A percentile compares a stretch with the other conserved stretches of the same genome.
Evolutionary conservation across 495 filamentous ascomycete genomes (phyloP).

Genomic region (Aspergillus taichungensis): DNA sequence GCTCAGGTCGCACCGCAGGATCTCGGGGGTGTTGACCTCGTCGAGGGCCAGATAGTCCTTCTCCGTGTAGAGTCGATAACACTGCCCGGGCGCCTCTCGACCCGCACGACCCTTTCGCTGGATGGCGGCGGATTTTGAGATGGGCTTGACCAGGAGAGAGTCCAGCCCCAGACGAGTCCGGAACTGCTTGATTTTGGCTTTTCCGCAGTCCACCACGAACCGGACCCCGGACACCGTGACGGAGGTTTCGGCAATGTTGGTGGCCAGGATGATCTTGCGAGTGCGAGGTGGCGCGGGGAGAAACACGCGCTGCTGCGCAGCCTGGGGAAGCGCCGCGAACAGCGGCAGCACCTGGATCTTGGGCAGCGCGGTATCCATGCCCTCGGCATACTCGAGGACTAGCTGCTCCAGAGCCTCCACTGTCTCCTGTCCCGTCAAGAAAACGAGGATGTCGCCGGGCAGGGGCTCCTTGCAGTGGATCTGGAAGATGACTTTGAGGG

Average conservation of each 20-base stretch:
- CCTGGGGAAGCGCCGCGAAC: constrained; percentile 64
- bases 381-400: constrained; percentile 66
- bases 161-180: constrained; percentile 77
- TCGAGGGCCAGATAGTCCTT: constrained; percentile 60
- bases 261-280: constrained; percentile 83
- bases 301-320: constrained; percentile 80
- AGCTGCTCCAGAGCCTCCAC: constrained; percentile 75
- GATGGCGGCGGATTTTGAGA: constrained; percentile 88
- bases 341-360: constrained; percentile 64
- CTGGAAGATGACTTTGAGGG: constrained; percentile 78
- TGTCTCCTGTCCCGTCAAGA: constrained; percentile 88
- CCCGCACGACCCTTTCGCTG: constrained; percentile 90
- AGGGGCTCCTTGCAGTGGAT: constrained; percentile 81
- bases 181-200: constrained; percentile 90
- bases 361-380: constrained; percentile 64
- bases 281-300: constrained; percentile 62
- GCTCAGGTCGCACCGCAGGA: constrained; percentile 79
- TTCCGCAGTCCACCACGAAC: constrained; percentile 87
- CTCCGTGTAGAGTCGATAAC: constrained; percentile 84
- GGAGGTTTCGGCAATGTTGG: constrained; percentile 97
- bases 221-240: constrained; percentile 91
- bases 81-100: constrained; percentile 83
- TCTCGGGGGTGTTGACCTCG: constrained; percentile 76
- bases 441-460: constrained; percentile 89
- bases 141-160: constrained; percentile 80